Percentiles rank a stretch among this genome's conserved stretches.
These are phyloP conservation scores for Tulasnella sp. DNA, from an alignment of 768 basidiomycete genomes.

Conservation along the genomic window DNA sequence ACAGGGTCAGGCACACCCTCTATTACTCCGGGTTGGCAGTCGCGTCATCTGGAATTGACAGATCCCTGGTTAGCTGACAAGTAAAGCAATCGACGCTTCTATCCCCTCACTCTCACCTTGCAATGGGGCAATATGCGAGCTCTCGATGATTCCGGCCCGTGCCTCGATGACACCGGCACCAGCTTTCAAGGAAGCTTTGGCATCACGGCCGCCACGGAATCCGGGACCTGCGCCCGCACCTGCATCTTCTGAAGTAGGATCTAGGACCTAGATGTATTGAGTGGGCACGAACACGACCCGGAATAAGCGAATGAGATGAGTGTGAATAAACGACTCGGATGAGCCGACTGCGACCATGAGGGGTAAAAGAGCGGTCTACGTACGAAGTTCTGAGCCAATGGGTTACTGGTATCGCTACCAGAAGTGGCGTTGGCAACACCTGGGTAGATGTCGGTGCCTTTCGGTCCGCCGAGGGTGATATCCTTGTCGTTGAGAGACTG, in stretches of 20 bases:
- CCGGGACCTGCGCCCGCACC: constrained; percentile 39
- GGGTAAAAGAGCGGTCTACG: background rate
- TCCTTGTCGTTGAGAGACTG: constrained; percentile 13
- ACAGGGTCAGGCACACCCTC: background rate
- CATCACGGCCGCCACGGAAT: constrained; percentile 38
- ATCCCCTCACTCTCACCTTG: constrained; percentile 29
- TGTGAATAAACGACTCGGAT: background rate
- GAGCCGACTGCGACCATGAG: background rate
- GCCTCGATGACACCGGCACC: constrained; percentile 46
- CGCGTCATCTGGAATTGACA: background rate
- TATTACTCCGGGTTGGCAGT: background rate
- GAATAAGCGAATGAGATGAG: background rate
- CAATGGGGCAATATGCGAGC: constrained; percentile 46
- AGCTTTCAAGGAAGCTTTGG: constrained; percentile 36
- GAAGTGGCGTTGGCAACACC: constrained; percentile 1
- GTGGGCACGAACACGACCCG: background rate
- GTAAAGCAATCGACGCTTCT: constrained; percentile 38
- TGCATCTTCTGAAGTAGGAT: constrained; percentile 35
- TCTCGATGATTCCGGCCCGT: constrained; percentile 50
- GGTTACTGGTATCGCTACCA: constrained; percentile 12
- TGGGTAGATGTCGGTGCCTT: constrained; percentile 5
- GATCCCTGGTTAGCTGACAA: background rate
- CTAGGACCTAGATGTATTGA: constrained; percentile 31
- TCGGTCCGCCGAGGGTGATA: background rate
- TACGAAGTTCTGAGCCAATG: constrained; percentile 11